phyloP scores from a whole-genome alignment of 108 stramenopile genomes.

The Thalassiosira profunda region DNA sequence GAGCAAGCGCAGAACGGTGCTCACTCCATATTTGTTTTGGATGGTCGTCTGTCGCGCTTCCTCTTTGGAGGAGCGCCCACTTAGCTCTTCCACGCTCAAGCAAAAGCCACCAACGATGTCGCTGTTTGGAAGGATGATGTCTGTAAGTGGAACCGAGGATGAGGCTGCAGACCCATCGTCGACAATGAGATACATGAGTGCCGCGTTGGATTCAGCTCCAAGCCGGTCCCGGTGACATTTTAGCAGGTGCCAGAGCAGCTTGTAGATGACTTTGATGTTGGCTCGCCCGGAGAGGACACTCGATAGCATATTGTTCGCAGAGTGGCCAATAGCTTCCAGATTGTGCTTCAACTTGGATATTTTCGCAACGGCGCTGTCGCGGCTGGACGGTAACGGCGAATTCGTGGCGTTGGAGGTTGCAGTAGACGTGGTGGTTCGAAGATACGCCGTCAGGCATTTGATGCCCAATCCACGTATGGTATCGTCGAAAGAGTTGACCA shows the following conservation, averaged over 20 bases:
- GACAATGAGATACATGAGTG: conserved; percentile 61
- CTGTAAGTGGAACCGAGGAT: conserved; percentile 29
- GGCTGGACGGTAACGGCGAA: background rate
- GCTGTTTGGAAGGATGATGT: conserved; percentile 42
- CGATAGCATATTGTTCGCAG: conserved; percentile 41
- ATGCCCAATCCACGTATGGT: conserved; percentile 66
- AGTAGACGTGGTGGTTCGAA: conserved; percentile 31
- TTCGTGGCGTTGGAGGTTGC: conserved; percentile 5
- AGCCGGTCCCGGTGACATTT: conserved; percentile 72
- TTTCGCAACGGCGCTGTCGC: conserved; percentile 6
- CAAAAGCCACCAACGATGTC: conserved; percentile 27
- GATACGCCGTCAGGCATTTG: conserved; percentile 61
- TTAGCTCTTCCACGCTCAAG: conserved; percentile 13
- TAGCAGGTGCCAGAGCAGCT: conserved; percentile 81
- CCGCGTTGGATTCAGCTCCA: conserved; percentile 51
- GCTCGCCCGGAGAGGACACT: conserved; percentile 39
- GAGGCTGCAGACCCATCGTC: conserved; percentile 36
- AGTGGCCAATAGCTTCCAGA: conserved; percentile 51
- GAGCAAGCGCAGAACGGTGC: conserved; percentile 68
- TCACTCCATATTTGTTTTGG: conserved; percentile 53
- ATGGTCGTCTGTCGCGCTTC: conserved; percentile 36
- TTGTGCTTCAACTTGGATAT: conserved; percentile 41
- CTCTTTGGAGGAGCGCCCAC: conserved; percentile 9
- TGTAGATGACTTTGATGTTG: conserved; percentile 71
- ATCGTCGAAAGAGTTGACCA: conserved; percentile 79